A percentile compares a stretch with the other conserved stretches of the same genome.
These are phyloP conservation scores for Saraca asoca DNA, from an alignment of 331 rosid species.

Conservation along the genomic window DNA sequence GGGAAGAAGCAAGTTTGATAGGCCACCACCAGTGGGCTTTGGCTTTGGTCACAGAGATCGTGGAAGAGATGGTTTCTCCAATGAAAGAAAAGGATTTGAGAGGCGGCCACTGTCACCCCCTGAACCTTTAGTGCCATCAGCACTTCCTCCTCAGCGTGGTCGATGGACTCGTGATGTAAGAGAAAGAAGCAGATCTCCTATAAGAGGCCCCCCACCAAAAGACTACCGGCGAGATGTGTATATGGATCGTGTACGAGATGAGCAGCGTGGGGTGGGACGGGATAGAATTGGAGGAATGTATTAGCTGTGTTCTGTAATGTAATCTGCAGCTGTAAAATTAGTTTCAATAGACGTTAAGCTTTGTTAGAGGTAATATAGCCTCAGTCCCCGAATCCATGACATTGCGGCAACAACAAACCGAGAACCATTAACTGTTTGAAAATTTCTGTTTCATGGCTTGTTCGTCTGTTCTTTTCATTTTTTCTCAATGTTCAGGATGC, in stretches of 20 bases:
- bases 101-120: conserved; percentile 79
- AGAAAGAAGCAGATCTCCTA: conserved; percentile 86
- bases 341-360: conserved; percentile 27
- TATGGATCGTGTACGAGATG: conserved; percentile 63
- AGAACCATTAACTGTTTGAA: conserved; percentile 20
- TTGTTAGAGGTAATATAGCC: conserved; percentile 1
- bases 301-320: conserved; percentile 32
- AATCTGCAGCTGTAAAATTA: conserved; percentile 37
- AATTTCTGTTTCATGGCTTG: conserved; percentile 6
- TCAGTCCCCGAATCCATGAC: conserved; percentile 22
- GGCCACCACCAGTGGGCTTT: conserved; percentile 65
- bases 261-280: conserved; percentile 70
- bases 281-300: conserved; percentile 76
- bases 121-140: conserved; percentile 48
- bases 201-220: conserved; percentile 70
- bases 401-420: conserved; percentile 6
- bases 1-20: conserved; percentile 77
- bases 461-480: neutral
- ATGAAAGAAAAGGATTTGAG: conserved; percentile 72
- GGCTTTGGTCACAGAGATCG: conserved; percentile 67
- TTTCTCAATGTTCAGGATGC: too few relatives aligned
- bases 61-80: conserved; percentile 68
- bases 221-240: conserved; percentile 61
- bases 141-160: conserved; percentile 62
- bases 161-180: conserved; percentile 77